These are phyloP conservation scores for Suillus luteus DNA, from an alignment of 768 basidiomycete genomes.

Conservation along the genomic window DNA sequence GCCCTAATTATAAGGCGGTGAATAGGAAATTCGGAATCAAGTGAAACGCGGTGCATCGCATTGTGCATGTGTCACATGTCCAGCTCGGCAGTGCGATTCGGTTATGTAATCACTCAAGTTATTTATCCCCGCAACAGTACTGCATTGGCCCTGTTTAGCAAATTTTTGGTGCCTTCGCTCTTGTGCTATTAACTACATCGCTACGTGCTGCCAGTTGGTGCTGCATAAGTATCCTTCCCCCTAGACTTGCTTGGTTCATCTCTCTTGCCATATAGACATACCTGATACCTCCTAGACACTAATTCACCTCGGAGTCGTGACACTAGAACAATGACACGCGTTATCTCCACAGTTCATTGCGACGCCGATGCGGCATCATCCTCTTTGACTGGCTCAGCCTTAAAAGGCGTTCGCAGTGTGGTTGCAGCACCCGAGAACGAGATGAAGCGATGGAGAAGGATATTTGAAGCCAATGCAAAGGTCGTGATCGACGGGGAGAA, in stretches of 20 bases:
- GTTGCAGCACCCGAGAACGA: conserved; percentile 79
- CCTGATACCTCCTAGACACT: conserved; percentile 35
- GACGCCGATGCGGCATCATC: conserved; percentile 46
- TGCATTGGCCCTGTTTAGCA: conserved; percentile 10
- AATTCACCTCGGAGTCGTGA: conserved; percentile 27
- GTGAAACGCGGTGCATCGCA: neutral
- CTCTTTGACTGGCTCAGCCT: conserved; percentile 52
- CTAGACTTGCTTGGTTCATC: conserved; percentile 27
- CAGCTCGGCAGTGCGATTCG: conserved; percentile 34
- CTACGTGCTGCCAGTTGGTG: conserved; percentile 18
- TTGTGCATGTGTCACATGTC: conserved; percentile 17
- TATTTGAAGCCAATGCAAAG: conserved; percentile 84
- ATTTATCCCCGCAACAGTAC: conserved; percentile 38
- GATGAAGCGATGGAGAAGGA: conserved; percentile 84
- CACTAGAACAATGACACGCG: conserved; percentile 36
- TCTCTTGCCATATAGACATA: conserved; percentile 32
- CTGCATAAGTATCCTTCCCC: conserved; percentile 19
- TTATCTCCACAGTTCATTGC: conserved; percentile 54
- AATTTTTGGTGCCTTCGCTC: conserved; percentile 9
- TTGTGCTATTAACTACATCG: conserved; percentile 12
- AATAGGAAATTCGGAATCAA: conserved; percentile 1
- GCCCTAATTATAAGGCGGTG: neutral
- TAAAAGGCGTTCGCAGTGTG: conserved; percentile 67
- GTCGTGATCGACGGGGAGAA: conserved; percentile 72
- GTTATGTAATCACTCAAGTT: conserved; percentile 30